These are phyloP conservation scores for Zoysia matrella DNA, from an alignment of 202 grass and related monocot genomes.

Conservation along the genomic window DNA sequence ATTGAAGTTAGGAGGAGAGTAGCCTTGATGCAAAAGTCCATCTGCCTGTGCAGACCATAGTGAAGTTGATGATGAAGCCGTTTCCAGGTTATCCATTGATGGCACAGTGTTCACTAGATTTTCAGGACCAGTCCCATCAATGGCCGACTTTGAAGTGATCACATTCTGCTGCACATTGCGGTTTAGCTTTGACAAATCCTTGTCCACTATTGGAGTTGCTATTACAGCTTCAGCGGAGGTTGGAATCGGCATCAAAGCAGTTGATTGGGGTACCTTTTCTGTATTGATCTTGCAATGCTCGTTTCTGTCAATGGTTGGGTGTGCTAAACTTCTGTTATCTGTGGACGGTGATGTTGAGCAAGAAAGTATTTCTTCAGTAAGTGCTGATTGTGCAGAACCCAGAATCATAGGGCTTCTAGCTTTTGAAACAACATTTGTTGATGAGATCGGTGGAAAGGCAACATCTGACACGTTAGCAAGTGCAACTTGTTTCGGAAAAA, in stretches of 20 bases:
- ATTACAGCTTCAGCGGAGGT: slow-evolving; percentile 58
- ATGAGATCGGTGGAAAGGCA: slow-evolving; percentile 43
- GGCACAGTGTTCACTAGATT: slow-evolving; percentile 69
- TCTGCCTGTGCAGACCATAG: slow-evolving; percentile 80
- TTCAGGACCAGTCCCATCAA: slow-evolving; percentile 52
- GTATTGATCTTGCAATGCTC: slow-evolving; percentile 57
- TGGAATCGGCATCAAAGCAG: slow-evolving; percentile 50
- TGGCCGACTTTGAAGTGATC: slow-evolving; percentile 60
- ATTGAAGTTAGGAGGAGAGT: slow-evolving; percentile 64
- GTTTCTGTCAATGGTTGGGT: slow-evolving; percentile 48
- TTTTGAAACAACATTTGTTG: slow-evolving; percentile 50
- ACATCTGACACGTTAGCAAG: slow-evolving; percentile 53
- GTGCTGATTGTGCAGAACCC: slow-evolving; percentile 70
- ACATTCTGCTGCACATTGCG: slow-evolving; percentile 64
- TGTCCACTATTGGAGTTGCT: slow-evolving; percentile 46
- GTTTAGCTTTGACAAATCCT: slow-evolving; percentile 57
- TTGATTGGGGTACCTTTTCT: slow-evolving; percentile 60
- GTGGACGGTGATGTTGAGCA: slow-evolving; percentile 83
- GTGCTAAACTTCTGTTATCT: slow-evolving; percentile 61
- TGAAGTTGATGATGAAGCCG: slow-evolving; percentile 87
- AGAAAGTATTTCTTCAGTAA: slow-evolving; percentile 88
- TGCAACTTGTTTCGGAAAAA: slow-evolving; percentile 65
- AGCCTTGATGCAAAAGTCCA: slow-evolving; percentile 77
- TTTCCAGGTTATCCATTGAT: slow-evolving; percentile 80
- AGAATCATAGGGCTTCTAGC: slow-evolving; percentile 45